Evolutionary conservation across 148 eudicot species (phyloP).

Genomic region (Rhododendron ferrugineum): DNA sequence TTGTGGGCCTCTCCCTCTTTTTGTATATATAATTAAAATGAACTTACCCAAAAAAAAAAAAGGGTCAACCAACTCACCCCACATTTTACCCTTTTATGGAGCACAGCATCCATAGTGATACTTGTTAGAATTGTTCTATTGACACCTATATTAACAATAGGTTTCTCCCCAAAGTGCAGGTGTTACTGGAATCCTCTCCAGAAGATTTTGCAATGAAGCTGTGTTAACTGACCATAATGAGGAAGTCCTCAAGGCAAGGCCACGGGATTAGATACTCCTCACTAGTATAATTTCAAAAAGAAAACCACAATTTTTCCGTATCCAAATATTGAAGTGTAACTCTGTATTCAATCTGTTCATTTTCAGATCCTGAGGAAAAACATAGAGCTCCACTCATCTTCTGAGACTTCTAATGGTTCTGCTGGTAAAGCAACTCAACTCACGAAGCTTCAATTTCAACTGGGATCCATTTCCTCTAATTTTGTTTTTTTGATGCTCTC

Average conservation of each 20-base stretch:
- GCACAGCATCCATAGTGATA: background rate
- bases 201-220: slow-evolving; percentile 69
- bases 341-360: background rate
- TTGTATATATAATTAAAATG: background rate
- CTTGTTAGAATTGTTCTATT: slow-evolving; percentile 2
- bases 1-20: background rate
- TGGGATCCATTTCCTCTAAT: background rate
- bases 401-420: slow-evolving; percentile 37
- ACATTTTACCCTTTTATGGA: background rate
- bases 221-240: slow-evolving; percentile 86
- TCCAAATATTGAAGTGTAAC: slow-evolving; percentile 4
- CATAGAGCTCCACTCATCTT: slow-evolving; percentile 56
- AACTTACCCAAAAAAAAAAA: background rate
- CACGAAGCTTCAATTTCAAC: background rate
- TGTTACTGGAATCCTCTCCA: slow-evolving; percentile 75
- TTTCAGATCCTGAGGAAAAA: slow-evolving; percentile 75
- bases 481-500: background rate
- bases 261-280: background rate
- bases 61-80: background rate
- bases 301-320: background rate
- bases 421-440: slow-evolving; percentile 40
- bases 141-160: background rate
- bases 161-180: slow-evolving; percentile 32
- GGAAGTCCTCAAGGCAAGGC: slow-evolving; percentile 88
- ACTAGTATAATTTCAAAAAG: background rate